These are phyloP conservation scores for Colletotrichum tabaci DNA, from an alignment of 2,329 filamentous ascomycete genomes.

Conservation along the genomic window DNA sequence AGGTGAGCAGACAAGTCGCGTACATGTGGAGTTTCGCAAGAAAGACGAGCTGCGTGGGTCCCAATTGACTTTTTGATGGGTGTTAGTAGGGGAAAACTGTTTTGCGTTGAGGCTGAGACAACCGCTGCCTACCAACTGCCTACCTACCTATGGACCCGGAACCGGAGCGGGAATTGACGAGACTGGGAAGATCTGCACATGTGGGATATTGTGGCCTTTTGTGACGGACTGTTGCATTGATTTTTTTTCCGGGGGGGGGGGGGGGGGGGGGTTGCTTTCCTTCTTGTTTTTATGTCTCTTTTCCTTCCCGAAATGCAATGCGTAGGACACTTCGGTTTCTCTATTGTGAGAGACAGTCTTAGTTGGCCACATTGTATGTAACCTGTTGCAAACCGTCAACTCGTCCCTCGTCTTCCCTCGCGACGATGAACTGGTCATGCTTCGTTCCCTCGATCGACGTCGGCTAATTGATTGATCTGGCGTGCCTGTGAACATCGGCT, in stretches of 20 bases:
- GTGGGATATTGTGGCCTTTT: not conserved
- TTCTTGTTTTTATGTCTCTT: too few species aligned
- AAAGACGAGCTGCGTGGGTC: constrained; percentile 29
- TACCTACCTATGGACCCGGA: not conserved
- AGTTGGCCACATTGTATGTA: not conserved
- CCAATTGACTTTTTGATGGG: constrained; percentile 22
- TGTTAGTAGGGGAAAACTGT: constrained; percentile 3
- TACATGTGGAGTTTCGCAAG: constrained; percentile 9
- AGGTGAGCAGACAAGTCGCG: constrained; percentile 23
- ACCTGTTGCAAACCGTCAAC: not conserved
- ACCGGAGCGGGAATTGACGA: constrained; percentile 1
- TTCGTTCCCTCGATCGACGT: constrained; percentile 35
- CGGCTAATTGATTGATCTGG: not conserved
- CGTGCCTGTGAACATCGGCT: not conserved
- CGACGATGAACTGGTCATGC: not conserved
- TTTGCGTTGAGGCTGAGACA: constrained; percentile 37
- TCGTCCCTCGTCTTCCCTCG: not conserved
- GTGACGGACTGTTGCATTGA: not conserved
- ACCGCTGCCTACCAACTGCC: too few species aligned
- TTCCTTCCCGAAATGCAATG: not conserved
- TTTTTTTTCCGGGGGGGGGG: not conserved
- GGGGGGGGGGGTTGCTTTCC: not conserved
- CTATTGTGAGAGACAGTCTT: not conserved
- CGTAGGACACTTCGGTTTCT: not conserved
- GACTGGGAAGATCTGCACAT: not conserved